These are phyloP conservation scores for Leishmania lainsoni DNA, from an alignment of 208 protist species.

Conservation along the genomic window DNA sequence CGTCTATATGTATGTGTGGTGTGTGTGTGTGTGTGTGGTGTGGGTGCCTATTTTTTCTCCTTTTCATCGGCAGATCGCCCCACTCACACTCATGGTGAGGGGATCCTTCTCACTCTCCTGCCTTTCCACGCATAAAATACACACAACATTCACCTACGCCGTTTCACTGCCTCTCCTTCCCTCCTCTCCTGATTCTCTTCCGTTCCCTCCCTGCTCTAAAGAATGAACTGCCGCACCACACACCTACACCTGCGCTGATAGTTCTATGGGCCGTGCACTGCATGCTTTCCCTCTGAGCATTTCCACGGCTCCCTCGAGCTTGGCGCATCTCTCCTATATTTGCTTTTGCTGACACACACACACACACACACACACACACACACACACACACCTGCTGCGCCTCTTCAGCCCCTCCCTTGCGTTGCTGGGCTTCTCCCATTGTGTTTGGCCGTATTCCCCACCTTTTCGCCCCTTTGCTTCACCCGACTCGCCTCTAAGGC, in stretches of 20 bases:
- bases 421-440: neutral
- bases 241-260: neutral
- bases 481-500: neutral
- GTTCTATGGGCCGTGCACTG: neutral
- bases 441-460: neutral
- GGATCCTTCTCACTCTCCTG: neutral
- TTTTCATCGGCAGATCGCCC: slow-evolving; percentile 8
- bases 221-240: neutral
- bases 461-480: neutral
- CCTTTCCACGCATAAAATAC: neutral
- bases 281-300: neutral
- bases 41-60: neutral
- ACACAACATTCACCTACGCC: neutral
- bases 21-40: no score
- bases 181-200: neutral
- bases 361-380: neutral
- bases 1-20: neutral
- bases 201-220: neutral
- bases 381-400: neutral
- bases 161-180: neutral
- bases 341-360: neutral
- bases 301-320: neutral
- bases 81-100: neutral
- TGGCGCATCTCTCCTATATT: neutral
- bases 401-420: neutral